Conservation (phyloP, 768 basidiomycete species). For the Russula brevipes region DNA sequence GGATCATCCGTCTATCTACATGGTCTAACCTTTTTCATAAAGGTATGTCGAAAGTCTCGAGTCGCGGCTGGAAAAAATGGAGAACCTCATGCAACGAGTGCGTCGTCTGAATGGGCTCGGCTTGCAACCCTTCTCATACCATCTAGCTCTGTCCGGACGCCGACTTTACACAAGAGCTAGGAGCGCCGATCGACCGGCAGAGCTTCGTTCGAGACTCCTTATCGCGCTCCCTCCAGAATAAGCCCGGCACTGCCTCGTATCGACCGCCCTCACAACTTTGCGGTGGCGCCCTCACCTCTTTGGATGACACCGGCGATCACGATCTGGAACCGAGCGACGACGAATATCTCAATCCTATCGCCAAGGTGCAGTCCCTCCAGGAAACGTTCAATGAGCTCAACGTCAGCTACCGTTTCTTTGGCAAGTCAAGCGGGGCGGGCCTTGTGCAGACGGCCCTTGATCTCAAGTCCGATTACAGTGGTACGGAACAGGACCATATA, state of each 20-base stretch:
- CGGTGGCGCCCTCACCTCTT: background rate
- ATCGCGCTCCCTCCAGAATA: conserved; percentile 22
- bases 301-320: conserved; percentile 2
- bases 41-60: conserved; percentile 39
- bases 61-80: conserved; percentile 43
- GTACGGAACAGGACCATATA: conserved; percentile 16
- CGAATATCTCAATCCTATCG: conserved; percentile 29
- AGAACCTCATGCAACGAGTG: conserved; percentile 36
- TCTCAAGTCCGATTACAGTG: conserved; percentile 38
- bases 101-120: conserved; percentile 17
- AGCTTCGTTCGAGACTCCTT: conserved; percentile 28
- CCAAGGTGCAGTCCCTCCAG: conserved; percentile 28
- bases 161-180: conserved; percentile 55
- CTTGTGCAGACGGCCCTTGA: conserved; percentile 41
- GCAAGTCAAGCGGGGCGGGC: conserved; percentile 40
- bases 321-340: conserved; percentile 24
- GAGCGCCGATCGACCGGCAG: conserved; percentile 40
- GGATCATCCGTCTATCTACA: background rate
- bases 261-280: background rate
- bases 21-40: background rate
- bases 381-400: conserved; percentile 31
- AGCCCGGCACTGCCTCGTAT: conserved; percentile 5
- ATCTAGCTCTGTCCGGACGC: conserved; percentile 60
- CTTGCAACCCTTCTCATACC: background rate
- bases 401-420: conserved; percentile 36